A percentile compares a stretch with the other conserved stretches of the same genome.
Evolutionary conservation across 2,329 filamentous ascomycete species (phyloP).

Genomic region (Cladobotryum protrusum): DNA sequence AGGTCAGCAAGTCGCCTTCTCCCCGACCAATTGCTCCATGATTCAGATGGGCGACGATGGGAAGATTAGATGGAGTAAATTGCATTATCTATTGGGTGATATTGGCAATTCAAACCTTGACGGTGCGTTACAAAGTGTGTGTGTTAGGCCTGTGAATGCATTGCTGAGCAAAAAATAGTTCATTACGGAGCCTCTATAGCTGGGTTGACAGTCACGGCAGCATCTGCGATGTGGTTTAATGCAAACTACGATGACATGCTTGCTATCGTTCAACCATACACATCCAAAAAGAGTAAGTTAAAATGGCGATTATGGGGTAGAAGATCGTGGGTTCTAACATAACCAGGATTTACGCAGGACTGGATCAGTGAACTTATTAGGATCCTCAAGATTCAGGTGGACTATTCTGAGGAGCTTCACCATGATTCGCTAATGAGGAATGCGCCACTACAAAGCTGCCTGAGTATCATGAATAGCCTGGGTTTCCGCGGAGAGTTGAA

Average conservation of each 20-base stretch:
- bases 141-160: neutral
- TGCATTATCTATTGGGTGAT: slow-evolving; percentile 45
- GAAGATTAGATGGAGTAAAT: slow-evolving; percentile 51
- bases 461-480: slow-evolving; percentile 74
- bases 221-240: slow-evolving; percentile 39
- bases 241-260: slow-evolving; percentile 65
- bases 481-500: slow-evolving; percentile 62
- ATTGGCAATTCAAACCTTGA: slow-evolving; percentile 43
- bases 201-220: slow-evolving; percentile 49
- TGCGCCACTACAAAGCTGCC: slow-evolving; percentile 62
- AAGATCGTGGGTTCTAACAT: slow-evolving; percentile 14
- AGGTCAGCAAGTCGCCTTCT: slow-evolving; percentile 55
- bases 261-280: slow-evolving; percentile 53
- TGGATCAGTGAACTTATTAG: slow-evolving; percentile 63
- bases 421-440: slow-evolving; percentile 71
- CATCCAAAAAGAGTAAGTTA: slow-evolving; percentile 27
- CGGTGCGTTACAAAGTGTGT: slow-evolving; percentile 28
- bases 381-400: slow-evolving; percentile 65
- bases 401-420: slow-evolving; percentile 71
- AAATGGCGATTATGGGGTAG: neutral
- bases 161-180: slow-evolving; percentile 30
- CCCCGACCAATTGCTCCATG: slow-evolving; percentile 54
- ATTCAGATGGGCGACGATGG: slow-evolving; percentile 53
- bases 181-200: slow-evolving; percentile 55
- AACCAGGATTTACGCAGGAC: slow-evolving; percentile 51